Conservation (phyloP, 73 alveolate genomes). For the Paramecium bursaria region DNA sequence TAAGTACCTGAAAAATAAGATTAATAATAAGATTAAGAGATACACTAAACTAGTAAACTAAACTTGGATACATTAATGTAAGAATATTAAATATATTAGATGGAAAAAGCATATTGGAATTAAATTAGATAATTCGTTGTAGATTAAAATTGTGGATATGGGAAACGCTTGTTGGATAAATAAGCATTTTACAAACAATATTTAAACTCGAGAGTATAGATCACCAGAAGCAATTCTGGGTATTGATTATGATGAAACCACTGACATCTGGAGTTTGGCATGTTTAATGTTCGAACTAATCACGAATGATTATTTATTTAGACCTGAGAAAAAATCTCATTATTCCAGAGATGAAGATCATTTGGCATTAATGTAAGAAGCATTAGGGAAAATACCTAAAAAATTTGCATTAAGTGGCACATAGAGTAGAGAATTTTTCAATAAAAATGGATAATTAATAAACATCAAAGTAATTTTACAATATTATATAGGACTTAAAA, state of each 20-base stretch:
- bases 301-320: conserved; percentile 86
- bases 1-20: not conserved
- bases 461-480: conserved; percentile 25
- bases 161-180: conserved; percentile 84
- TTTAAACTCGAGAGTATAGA: conserved; percentile 86
- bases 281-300: conserved; percentile 87
- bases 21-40: too few species aligned
- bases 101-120: conserved; percentile 68
- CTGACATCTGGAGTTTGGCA: conserved; percentile 89
- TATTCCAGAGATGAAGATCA: conserved; percentile 84
- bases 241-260: conserved; percentile 76
- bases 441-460: conserved; percentile 59
- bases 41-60: too few species aligned
- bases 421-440: conserved; percentile 65
- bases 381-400: conserved; percentile 83
- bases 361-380: conserved; percentile 78
- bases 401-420: conserved; percentile 71
- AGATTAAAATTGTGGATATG: conserved; percentile 77
- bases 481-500: conserved; percentile 72
- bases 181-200: conserved; percentile 75
- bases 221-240: conserved; percentile 93
- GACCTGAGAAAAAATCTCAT: conserved; percentile 70
- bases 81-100: not conserved
- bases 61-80: conserved; percentile 59
- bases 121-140: conserved; percentile 54